A percentile compares a stretch with the other conserved stretches of the same genome.
Conservation (phyloP, 177 flowering plant species). For the Vitis hybrid region DNA sequence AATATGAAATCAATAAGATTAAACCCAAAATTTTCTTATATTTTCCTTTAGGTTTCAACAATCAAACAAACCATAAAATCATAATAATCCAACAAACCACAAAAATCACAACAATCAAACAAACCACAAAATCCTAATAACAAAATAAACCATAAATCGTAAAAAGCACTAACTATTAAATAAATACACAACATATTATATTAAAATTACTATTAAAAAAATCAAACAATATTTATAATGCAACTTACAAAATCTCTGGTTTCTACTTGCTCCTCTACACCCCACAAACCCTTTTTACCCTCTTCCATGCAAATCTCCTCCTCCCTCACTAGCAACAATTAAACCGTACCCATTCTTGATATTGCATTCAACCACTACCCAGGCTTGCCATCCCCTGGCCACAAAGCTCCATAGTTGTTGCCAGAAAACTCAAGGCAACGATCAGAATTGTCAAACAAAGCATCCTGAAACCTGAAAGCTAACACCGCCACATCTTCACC, state of each 20-base stretch:
- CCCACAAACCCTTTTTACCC: slow-evolving; percentile 33
- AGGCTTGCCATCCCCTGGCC: slow-evolving; percentile 97
- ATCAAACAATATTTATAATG: too few species aligned
- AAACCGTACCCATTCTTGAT: slow-evolving; percentile 83
- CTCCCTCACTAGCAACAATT: slow-evolving; percentile 61
- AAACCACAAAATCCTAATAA: too few species aligned
- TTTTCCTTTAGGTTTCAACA: too few species aligned
- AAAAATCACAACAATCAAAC: too few species aligned
- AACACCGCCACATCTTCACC: slow-evolving; percentile 68
- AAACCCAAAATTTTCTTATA: too few species aligned
- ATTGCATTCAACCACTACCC: slow-evolving; percentile 85
- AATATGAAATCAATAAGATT: too few species aligned
- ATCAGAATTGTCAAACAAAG: slow-evolving; percentile 57
- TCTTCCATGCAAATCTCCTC: slow-evolving; percentile 60
- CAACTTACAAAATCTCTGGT: slow-evolving; percentile 52
- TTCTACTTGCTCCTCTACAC: slow-evolving; percentile 56
- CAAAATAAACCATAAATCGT: too few species aligned
- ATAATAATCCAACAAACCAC: too few species aligned
- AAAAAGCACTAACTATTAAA: too few species aligned
- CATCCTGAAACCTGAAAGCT: slow-evolving; percentile 76
- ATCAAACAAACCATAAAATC: too few species aligned
- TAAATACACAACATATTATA: too few species aligned
- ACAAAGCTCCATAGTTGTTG: slow-evolving; percentile 43
- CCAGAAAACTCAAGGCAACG: slow-evolving; percentile 72
- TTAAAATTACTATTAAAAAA: too few species aligned